Evolutionary conservation across 1,284 basidiomycete genomes (phyloP).

Genomic region (Sporisorium iseilematis-ciliati): DNA sequence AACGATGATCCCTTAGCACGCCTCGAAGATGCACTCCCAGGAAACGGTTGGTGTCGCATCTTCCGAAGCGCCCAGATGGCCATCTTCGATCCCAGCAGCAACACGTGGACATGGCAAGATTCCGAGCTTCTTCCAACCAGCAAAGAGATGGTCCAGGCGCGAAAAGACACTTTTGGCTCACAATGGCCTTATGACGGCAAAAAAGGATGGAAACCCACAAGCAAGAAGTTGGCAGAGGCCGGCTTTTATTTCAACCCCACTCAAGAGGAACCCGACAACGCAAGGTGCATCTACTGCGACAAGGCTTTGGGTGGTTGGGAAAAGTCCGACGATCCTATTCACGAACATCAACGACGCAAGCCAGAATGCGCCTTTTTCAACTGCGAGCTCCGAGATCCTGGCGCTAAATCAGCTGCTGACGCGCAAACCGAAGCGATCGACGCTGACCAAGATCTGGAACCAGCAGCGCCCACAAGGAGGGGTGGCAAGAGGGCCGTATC

Average conservation of each 20-base stretch:
- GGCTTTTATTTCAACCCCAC: constrained; percentile 67
- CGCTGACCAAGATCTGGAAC: constrained; percentile 5
- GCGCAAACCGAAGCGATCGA: constrained; percentile 4
- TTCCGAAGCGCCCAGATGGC: constrained; percentile 32
- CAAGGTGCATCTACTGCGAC: constrained; percentile 67
- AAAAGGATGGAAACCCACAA: constrained; percentile 69
- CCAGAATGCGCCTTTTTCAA: constrained; percentile 69
- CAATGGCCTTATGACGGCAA: constrained; percentile 68
- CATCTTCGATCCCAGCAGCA: constrained; percentile 28
- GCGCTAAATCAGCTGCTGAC: constrained; percentile 2
- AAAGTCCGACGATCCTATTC: constrained; percentile 65
- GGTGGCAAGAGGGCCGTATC: constrained; percentile 42
- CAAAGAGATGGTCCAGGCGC: constrained; percentile 57
- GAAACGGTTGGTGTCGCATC: constrained; percentile 54
- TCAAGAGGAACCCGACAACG: constrained; percentile 62
- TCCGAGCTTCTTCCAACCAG: constrained; percentile 60
- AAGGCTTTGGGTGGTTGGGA: constrained; percentile 68
- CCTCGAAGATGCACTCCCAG: constrained; percentile 39
- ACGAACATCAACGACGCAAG: constrained; percentile 65
- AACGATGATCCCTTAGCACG: constrained; percentile 57
- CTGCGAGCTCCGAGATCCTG: constrained; percentile 29
- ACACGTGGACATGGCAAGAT: constrained; percentile 40
- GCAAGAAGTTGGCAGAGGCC: constrained; percentile 68
- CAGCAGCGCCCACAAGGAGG: constrained; percentile 9
- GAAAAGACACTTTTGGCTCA: constrained; percentile 63